Percentiles rank a stretch among this genome's conserved stretches.
phyloP scores from a whole-genome alignment of 148 eudicot genomes.

The Agrostemma githago region DNA sequence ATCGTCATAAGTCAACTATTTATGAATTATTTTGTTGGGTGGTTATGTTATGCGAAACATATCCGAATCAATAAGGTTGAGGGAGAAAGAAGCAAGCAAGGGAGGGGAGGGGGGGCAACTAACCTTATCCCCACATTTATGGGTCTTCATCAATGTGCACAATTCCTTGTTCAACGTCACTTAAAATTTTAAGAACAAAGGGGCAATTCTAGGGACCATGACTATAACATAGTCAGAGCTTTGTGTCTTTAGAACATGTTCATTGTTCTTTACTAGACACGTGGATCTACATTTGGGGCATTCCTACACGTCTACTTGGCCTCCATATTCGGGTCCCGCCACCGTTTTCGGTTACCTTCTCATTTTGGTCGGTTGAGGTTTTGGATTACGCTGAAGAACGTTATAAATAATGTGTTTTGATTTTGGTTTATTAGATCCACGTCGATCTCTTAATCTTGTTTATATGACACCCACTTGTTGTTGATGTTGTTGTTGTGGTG shows the following conservation, averaged over 20 bases:
- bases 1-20: constrained; percentile 13
- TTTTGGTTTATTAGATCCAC: too few relatives aligned
- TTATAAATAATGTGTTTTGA: too few relatives aligned
- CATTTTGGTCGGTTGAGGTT: background rate
- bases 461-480: too few relatives aligned
- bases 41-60: background rate
- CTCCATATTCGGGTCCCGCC: background rate
- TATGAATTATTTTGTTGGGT: background rate
- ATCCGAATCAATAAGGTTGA: constrained; percentile 14
- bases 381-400: too few relatives aligned
- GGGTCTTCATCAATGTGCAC: constrained; percentile 17
- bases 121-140: constrained; percentile 28
- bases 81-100: too few relatives aligned
- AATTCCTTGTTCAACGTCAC: background rate
- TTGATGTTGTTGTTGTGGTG: too few relatives aligned
- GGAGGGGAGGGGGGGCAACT: constrained; percentile 13
- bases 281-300: background rate
- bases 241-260: constrained; percentile 19
- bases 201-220: constrained; percentile 19
- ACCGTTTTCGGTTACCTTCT: too few relatives aligned
- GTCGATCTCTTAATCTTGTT: too few relatives aligned
- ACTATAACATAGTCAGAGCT: constrained; percentile 3
- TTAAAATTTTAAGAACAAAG: background rate
- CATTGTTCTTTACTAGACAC: constrained; percentile 22
- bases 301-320: constrained; percentile 19